Base-by-base conservation (phyloP, 2,329 filamentous ascomycete species). In the Teratosphaeria pseudoeucalypti region DNA sequence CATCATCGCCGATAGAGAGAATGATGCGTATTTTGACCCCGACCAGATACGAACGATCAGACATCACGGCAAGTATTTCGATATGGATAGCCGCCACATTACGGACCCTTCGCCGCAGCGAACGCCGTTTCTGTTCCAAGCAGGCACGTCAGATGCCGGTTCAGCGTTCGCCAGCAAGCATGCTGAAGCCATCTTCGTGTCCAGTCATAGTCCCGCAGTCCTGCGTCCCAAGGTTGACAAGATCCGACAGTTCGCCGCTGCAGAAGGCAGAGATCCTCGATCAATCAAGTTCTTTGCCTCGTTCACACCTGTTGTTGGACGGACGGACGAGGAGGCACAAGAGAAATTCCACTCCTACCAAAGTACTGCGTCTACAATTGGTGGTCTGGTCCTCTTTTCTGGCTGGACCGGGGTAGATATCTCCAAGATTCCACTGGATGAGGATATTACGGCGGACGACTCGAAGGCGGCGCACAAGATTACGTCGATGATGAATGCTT, bases 381-480 rank as follows among this genome's bases (percentile, higher is more conserved):
- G 87, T 2, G 87, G 86, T 0, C 69, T 89, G 59, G 84, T 86
- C 1, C 72, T 90, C 19, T 90, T 90, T 65, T 85, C 86, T 23
- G 87, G 87, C 1, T 90, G 87, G 86, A 89, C 87, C 0, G 87
- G 85, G 0, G 85, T 86, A 54, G 82, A 88, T 68, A 73, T 87
- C 29, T 75, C 78, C 7, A 74, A 79, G 52, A 87, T 86, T 63
- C 79, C 75, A 0, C 83, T 87, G 29, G 84, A 87, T 52, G 79
- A 87, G 66, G 85, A 87, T 68, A 72, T 87, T 12, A 27, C 82
- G 66, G 78, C 82, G 7, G 77, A 80, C 53, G 81, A 82, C 54
- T 81, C 82, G 0, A 83, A 1, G 72, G 83, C 84, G 0, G 81
- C 78, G 2, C 81, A 82, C 2, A 76, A 80, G 0, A 68, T 68